Conservation (phyloP, 2,329 filamentous ascomycete genomes). For the Pseudophaeomoniella oleicola region DNA sequence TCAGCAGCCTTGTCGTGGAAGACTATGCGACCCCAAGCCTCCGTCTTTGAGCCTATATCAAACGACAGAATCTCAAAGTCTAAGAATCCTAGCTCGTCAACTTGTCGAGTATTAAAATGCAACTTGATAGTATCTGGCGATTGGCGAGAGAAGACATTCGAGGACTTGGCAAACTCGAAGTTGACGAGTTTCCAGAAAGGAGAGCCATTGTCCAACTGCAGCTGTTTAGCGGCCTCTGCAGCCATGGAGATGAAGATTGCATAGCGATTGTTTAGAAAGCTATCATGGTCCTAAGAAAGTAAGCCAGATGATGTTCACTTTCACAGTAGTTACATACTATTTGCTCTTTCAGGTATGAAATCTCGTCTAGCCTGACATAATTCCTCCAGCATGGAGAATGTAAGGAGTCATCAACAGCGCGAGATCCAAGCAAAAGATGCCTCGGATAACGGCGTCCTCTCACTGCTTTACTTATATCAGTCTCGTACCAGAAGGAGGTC, state of each 20-base stretch:
- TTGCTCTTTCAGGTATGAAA: not conserved
- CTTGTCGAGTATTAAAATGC: too few species aligned
- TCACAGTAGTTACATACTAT: not conserved
- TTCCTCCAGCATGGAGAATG: not conserved
- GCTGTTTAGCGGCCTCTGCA: not conserved
- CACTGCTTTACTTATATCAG: not conserved
- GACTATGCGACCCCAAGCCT: too few species aligned
- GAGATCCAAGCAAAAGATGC: not conserved
- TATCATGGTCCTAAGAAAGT: not conserved
- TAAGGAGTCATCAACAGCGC: not conserved
- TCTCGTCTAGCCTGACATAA: not conserved
- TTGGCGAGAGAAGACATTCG: too few species aligned
- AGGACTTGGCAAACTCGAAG: too few species aligned
- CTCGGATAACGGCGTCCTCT: not conserved
- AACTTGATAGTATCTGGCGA: too few species aligned
- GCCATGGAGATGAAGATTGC: constrained; percentile 1
- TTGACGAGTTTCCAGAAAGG: too few species aligned
- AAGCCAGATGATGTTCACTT: too few species aligned
- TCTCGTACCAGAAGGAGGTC: constrained; percentile 1
- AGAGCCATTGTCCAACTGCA: not conserved
- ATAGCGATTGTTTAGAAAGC: not conserved
- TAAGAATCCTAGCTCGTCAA: too few species aligned
- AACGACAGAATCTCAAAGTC: too few species aligned
- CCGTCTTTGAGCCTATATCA: too few species aligned
- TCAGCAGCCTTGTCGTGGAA: too few species aligned